Conservation (phyloP, 192 early-diverging fungal species). For the Kickxella alabastrina region DNA sequence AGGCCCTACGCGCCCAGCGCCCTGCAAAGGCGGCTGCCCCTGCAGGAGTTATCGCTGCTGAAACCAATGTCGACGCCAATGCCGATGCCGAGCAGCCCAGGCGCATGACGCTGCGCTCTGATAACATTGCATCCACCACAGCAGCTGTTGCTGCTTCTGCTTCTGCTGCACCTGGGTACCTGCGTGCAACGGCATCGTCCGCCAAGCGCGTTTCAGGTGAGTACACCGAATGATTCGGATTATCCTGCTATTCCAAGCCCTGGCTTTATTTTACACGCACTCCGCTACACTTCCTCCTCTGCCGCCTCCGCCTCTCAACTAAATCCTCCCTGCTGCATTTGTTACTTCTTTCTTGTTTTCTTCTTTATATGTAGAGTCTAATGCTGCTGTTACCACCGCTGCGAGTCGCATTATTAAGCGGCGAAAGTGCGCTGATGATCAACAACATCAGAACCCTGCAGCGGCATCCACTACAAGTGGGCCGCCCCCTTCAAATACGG, state of each 20-base stretch:
- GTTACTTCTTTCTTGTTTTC: no score
- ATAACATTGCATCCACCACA: slow-evolving; percentile 3
- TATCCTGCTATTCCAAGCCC: no score
- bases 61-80: neutral
- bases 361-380: slow-evolving; percentile 12
- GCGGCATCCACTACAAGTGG: slow-evolving; percentile 3
- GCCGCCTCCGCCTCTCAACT: no score
- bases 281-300: no score
- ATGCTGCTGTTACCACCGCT: neutral
- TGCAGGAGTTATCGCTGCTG: neutral
- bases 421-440: slow-evolving; percentile 22
- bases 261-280: no score
- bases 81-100: slow-evolving; percentile 2
- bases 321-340: no score
- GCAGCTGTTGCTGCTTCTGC: slow-evolving; percentile 16
- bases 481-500: slow-evolving; percentile 14
- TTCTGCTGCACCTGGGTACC: slow-evolving; percentile 28
- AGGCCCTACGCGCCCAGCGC: slow-evolving; percentile 32
- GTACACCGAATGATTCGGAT: neutral
- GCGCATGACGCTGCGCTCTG: slow-evolving; percentile 45
- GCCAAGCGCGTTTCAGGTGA: slow-evolving; percentile 28
- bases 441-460: neutral
- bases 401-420: slow-evolving; percentile 28
- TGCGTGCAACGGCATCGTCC: slow-evolving; percentile 43
- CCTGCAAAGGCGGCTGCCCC: slow-evolving; percentile 6